Conservation (phyloP, 208 protist genomes). For the Lotmaria passim region DNA sequence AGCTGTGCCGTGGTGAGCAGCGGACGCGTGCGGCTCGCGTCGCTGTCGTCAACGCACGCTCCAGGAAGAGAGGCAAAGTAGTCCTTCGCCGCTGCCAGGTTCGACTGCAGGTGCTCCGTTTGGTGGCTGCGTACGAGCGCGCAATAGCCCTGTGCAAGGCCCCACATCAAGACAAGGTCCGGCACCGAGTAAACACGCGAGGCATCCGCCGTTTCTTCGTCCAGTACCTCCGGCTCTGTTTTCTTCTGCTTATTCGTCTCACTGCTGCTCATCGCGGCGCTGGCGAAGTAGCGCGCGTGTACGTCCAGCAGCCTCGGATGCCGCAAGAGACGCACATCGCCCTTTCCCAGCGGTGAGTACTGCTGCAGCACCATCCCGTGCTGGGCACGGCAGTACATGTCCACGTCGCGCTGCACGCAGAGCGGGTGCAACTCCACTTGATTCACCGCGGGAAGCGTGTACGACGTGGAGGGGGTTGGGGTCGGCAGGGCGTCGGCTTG, state of each 20-base stretch:
- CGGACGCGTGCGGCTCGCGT: constrained; percentile 5
- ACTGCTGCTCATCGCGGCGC: not conserved
- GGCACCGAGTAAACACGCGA: constrained; percentile 32
- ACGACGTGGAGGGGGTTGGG: not conserved
- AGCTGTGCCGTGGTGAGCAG: constrained; percentile 50
- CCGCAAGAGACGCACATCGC: constrained; percentile 48
- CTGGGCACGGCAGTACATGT: constrained; percentile 45
- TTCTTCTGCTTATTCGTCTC: not conserved
- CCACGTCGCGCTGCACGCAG: constrained; percentile 66
- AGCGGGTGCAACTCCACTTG: constrained; percentile 91
- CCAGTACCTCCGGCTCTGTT: too few species aligned
- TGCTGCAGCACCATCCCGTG: constrained; percentile 80
- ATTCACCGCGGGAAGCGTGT: constrained; percentile 53
- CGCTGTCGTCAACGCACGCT: not conserved
- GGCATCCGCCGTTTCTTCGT: not conserved
- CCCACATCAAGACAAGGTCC: constrained; percentile 81
- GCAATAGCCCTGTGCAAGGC: constrained; percentile 70
- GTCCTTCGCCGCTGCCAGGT: constrained; percentile 41
- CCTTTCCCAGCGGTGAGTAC: constrained; percentile 79
- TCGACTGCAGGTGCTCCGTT: constrained; percentile 45
- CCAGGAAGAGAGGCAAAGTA: constrained; percentile 39
- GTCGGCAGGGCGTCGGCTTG: too few species aligned
- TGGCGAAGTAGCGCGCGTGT: constrained; percentile 42
- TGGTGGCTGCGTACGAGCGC: constrained; percentile 64
- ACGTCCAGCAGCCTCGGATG: constrained; percentile 56